phyloP scores from a whole-genome alignment of 257 asterid species.

The Linderniella brevidens region DNA sequence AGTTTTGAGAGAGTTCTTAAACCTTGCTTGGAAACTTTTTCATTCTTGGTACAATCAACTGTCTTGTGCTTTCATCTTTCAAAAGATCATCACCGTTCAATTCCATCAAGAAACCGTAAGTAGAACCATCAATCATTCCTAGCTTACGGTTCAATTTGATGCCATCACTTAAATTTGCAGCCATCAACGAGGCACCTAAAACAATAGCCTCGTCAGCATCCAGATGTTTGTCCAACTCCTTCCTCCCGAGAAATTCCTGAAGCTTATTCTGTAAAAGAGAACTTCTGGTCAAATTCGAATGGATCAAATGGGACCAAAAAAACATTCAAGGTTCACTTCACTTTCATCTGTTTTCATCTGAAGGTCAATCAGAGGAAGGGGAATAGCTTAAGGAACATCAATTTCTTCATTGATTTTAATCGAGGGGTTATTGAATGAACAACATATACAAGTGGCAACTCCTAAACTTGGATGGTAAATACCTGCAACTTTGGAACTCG shows the following conservation, averaged over 20 bases:
- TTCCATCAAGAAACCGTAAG: constrained; percentile 66
- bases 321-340: no score
- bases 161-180: constrained; percentile 98
- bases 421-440: not conserved
- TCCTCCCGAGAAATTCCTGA: constrained; percentile 91
- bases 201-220: constrained; percentile 97
- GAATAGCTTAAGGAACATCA: no score
- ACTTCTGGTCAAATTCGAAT: no score
- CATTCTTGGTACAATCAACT: constrained; percentile 82
- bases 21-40: constrained; percentile 96
- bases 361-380: no score
- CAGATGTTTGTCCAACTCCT: constrained; percentile 84
- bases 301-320: no score
- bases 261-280: constrained; percentile 59
- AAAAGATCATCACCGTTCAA: constrained; percentile 68
- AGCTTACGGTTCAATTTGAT: constrained; percentile 93
- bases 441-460: not conserved
- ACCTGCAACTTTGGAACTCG: constrained; percentile 99
- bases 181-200: constrained; percentile 87
- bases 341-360: no score
- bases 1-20: constrained; percentile 9
- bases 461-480: constrained; percentile 7
- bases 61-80: constrained; percentile 72
- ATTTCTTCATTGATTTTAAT: not conserved
- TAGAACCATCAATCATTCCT: constrained; percentile 96